Evolutionary conservation across 345 rosid genomes (phyloP).

Genomic region (Atalantia buxifolia): DNA sequence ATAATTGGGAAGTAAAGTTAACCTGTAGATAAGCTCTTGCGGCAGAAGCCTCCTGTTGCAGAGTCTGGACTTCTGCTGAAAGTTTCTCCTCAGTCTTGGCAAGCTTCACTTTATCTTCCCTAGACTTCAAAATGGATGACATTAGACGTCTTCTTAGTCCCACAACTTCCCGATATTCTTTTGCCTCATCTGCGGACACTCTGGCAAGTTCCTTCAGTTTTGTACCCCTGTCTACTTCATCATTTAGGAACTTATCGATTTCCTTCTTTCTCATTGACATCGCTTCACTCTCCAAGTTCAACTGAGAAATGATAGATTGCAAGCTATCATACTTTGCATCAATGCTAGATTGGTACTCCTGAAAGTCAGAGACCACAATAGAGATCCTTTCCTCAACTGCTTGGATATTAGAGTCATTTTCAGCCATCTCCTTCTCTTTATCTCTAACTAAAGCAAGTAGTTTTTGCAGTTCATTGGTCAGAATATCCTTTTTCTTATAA

Average conservation of each 20-base stretch:
- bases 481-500: conserved; percentile 42
- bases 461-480: conserved; percentile 51
- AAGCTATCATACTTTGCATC: conserved; percentile 40
- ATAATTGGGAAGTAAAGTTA: conserved; percentile 11
- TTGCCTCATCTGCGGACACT: conserved; percentile 62
- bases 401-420: conserved; percentile 53
- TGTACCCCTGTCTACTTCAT: conserved; percentile 53
- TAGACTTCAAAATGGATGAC: conserved; percentile 52
- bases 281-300: conserved; percentile 46
- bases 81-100: conserved; percentile 68
- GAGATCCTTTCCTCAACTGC: conserved; percentile 55
- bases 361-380: conserved; percentile 49
- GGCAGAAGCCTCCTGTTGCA: conserved; percentile 63
- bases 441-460: conserved; percentile 66
- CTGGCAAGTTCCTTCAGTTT: conserved; percentile 64
- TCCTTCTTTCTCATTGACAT: conserved; percentile 54
- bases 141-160: conserved; percentile 53
- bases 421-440: conserved; percentile 66
- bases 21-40: conserved; percentile 73
- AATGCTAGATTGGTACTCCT: conserved; percentile 52
- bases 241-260: conserved; percentile 37
- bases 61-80: conserved; percentile 62
- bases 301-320: conserved; percentile 41
- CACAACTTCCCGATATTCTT: conserved; percentile 46
- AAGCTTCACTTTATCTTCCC: conserved; percentile 59